phyloP scores from a whole-genome alignment of 202 grass and related monocot genomes.

The Carex sylvatica region DNA sequence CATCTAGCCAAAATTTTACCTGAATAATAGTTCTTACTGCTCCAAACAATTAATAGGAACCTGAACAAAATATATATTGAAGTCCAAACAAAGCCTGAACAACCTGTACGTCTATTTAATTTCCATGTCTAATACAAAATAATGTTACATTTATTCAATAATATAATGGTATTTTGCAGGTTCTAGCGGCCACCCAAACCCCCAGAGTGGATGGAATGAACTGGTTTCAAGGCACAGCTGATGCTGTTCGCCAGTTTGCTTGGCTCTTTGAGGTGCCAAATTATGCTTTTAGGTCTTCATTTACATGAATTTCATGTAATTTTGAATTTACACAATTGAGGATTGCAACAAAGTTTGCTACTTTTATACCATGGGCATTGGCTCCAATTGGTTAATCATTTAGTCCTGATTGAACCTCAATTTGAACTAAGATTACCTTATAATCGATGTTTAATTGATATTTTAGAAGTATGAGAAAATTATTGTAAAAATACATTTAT shows the following conservation, averaged over 20 bases:
- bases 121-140: neutral
- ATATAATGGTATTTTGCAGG: conserved; percentile 33
- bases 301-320: neutral
- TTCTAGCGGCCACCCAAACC: conserved; percentile 73
- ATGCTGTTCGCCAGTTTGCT: conserved; percentile 83
- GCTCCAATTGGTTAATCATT: too few species aligned
- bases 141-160: neutral
- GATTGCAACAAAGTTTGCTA: too few species aligned
- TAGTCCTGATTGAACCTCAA: neutral
- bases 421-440: neutral
- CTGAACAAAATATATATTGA: neutral
- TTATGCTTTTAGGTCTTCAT: neutral
- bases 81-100: neutral
- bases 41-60: neutral
- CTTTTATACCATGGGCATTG: too few species aligned
- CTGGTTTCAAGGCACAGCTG: conserved; percentile 79
- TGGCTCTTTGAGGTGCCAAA: conserved; percentile 84
- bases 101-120: neutral
- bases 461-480: neutral
- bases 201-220: conserved; percentile 62
- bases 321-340: too few species aligned
- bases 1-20: neutral
- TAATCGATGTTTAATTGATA: neutral
- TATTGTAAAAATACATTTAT: neutral
- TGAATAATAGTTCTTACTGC: neutral